These are phyloP conservation scores for Salix koriyanagi DNA, from an alignment of 345 rosid genomes.

Conservation along the genomic window DNA sequence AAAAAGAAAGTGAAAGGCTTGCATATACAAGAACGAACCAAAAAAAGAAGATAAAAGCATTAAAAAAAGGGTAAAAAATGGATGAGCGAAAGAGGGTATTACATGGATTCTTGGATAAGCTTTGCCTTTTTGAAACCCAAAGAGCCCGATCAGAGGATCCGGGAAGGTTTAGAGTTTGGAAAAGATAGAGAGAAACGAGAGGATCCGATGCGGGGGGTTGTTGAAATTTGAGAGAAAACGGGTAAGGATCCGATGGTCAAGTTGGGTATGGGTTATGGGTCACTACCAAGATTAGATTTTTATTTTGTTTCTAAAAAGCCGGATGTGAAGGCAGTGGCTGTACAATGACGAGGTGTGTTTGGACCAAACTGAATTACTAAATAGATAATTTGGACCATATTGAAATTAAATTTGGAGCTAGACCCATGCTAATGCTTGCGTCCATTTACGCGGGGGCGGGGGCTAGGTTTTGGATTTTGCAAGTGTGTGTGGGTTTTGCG, in stretches of 20 bases:
- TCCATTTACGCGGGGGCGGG: neutral
- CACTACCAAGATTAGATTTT: neutral
- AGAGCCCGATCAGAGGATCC: constrained; percentile 55
- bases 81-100: constrained; percentile 8
- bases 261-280: constrained; percentile 13
- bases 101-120: constrained; percentile 12
- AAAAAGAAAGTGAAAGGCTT: neutral
- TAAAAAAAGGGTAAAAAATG: neutral
- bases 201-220: constrained; percentile 24
- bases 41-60: neutral
- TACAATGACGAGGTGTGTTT: neutral
- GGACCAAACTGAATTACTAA: neutral
- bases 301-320: too few relatives aligned
- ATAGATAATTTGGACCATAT: neutral
- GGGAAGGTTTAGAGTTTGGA: constrained; percentile 30
- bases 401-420: neutral
- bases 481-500: neutral
- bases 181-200: constrained; percentile 5
- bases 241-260: constrained; percentile 11
- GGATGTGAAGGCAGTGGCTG: neutral
- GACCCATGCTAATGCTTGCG: neutral
- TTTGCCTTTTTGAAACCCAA: neutral
- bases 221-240: constrained; percentile 5
- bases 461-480: neutral
- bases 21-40: neutral